Base-by-base conservation (phyloP, 148 eudicot genomes). In the Nyssa sinensis region DNA sequence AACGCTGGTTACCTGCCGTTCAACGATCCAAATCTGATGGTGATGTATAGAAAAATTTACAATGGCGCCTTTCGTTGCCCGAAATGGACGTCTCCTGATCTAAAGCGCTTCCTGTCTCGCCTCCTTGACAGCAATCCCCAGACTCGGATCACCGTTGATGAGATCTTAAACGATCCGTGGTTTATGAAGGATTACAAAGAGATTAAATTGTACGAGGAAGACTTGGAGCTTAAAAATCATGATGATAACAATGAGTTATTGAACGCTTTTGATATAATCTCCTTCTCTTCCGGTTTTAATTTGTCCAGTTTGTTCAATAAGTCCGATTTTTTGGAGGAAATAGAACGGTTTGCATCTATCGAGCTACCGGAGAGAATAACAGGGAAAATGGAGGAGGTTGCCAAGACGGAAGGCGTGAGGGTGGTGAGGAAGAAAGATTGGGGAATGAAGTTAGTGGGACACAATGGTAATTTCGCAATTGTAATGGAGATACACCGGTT, bases 31-130 rank as follows among this genome's bases (percentile, higher is more conserved):
- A n/a, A n/a, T n/a, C n/a, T n/a, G n/a, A n/a, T n/a, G n/a, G n/a
- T n/a, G n/a, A n/a, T n/a, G n/a, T 93, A 93, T 49, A 66, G 87
- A 62, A 93, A 91, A 28, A 91, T 93, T 60, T 85, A 86, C 77
- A 75, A 78, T 61, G 98, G 98, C 9, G 88, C 88, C 2, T 93
- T 85, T 35, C 72, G 86, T 55, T 87, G 89, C 53, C 93, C 97
- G 7, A 86, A 80, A 21, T 88, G 87, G 88, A 86, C 80, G 75
- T 89, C 98, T 2, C 81, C 82, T 0, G 92, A 89, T 7, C 73
- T 93, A 11, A 83, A 75, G 17, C 47, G 62, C 3, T 47, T 93
- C 16, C 32, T 93, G 39, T 70, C 77, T 7, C 85, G 92, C 21
- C 75, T 93, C 1, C 78, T 93, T 0, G 98, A 93, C 33, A 81